phyloP scores from a whole-genome alignment of 495 filamentous ascomycete genomes.

The Aspergillus haitiensis region DNA sequence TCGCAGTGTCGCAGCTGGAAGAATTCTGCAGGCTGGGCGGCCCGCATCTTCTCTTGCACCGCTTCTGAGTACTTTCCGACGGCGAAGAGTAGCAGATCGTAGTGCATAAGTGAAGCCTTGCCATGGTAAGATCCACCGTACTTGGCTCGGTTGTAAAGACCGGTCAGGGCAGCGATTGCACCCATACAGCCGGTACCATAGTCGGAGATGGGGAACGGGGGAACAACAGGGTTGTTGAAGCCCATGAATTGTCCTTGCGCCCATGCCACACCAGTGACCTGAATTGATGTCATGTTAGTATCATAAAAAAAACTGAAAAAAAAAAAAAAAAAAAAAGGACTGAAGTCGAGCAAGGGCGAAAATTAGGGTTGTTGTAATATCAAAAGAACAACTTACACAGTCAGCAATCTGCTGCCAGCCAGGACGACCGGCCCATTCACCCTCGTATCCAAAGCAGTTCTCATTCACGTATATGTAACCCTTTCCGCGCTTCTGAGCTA shows the following conservation, averaged over 20 bases:
- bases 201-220: constrained; percentile 79
- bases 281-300: constrained; percentile 8
- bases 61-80: constrained; percentile 59
- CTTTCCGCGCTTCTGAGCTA: constrained; percentile 55
- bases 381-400: constrained; percentile 51
- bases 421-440: constrained; percentile 49
- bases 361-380: too few relatives aligned
- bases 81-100: constrained; percentile 66
- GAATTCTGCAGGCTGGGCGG: constrained; percentile 56
- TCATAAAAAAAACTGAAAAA: too few relatives aligned
- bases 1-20: constrained; percentile 66
- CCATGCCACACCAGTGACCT: constrained; percentile 69
- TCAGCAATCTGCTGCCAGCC: constrained; percentile 61
- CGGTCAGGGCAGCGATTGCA: constrained; percentile 61
- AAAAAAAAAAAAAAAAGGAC: too few relatives aligned
- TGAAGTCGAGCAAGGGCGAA: too few relatives aligned
- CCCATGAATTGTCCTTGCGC: constrained; percentile 74
- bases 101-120: constrained; percentile 63
- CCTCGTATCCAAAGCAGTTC: constrained; percentile 68
- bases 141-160: constrained; percentile 61
- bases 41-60: constrained; percentile 57
- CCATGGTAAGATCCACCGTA: constrained; percentile 65
- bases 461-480: constrained; percentile 70
- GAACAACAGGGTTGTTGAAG: constrained; percentile 66
- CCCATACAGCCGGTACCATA: constrained; percentile 74